Base-by-base conservation (phyloP, 352 stramenopile genomes). In the Globisporangium paddicum region DNA sequence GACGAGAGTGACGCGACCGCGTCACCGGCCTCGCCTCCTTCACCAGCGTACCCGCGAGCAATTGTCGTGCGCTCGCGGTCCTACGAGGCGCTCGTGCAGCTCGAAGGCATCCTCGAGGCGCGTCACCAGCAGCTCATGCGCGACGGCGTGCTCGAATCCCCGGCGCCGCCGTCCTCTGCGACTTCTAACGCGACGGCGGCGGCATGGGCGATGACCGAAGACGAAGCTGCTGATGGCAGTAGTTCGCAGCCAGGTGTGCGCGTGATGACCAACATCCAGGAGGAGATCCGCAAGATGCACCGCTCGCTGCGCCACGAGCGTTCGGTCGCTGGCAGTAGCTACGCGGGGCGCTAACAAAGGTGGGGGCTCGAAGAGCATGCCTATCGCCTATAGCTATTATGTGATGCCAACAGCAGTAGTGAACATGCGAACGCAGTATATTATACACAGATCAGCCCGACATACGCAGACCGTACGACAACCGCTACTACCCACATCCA, bases 41-140 rank as follows among this genome's bases (percentile, higher is more conserved):
- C 40, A 26, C 2, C 18, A 41, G 1, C 14, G 45, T 51, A 51
- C 45, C 23, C 45, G 2, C 35, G 34, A 44, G 18, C 58, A 1
- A 45, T 23, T 8, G 26, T 82, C 6, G 56, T 64, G 49, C 73
- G 70, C 34, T 87, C 79, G 9, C 73, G 83, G 23, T 90, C 80
- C 18, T 93, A 90, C 65, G 83, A 93, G 61, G 74, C 80, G 5
- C 63, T 93, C 14, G 77, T 90, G 41, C 77, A 86, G 55, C 63
- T 93, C 13, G 83, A 93, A 57, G 68, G 69, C 2, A 89, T 90
- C 32, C 66, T 93, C 35, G 83, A 93, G 50, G 72, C 75, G n/a
- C 65, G 83, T 1, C 83, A 93, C 48, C 75, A 82, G 47, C 67
- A 86, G 30, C 58, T 93, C 26, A 89, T 93, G 80, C 66, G 62